Evolutionary conservation across 305 asterid species (phyloP), one percentile per base, ranked within the genome.

Genomic region (Fraxinus sp.): DNA sequence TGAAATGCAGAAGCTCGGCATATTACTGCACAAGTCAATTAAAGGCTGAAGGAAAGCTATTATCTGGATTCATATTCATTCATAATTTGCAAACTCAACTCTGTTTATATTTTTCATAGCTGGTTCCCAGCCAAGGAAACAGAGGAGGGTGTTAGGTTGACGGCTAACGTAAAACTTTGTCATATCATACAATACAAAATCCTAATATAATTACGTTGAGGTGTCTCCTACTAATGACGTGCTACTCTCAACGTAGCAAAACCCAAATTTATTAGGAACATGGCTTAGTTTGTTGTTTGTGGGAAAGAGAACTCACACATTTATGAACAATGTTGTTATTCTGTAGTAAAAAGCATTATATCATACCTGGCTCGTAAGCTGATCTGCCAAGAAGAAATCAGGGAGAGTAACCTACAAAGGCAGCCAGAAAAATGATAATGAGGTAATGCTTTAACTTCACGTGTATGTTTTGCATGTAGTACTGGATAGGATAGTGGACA

Each of bases 321-420:
- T 74, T 68, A 46, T 46, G 9, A 71, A 9, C 24, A 39, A 81
- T 37, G 35, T 39, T 78, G 26, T 52, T n/a, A 24, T 41, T 78
- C 11, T 16, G 37, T 20, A 30, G 37, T 32, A 14, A 44, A 14
- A 79, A 74, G 85, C 64, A 35, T 66, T 20, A 49, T 20, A 35
- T 77, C 83, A 26, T n/a, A 92, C 97, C 97, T 92, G 97, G 90
- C 97, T 92, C 13, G 97, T 92, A 80, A 92, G 86, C 88, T 91
- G 94, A 86, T 92, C 97, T 30, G 93, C 94, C 89, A 92, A 85
- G 92, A 92, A 85, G 88, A 92, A 92, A 88, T 92, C 97, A 8
- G 95, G 79, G 64, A 92, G 88, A 4, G 87, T 88, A 72, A 91
- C 91, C 97, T 92, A 75, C 82, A 86, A 85, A 83, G n/a, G 76